Evolutionary conservation across 257 asterid genomes (phyloP).

Genomic region (Verbena officinalis): DNA sequence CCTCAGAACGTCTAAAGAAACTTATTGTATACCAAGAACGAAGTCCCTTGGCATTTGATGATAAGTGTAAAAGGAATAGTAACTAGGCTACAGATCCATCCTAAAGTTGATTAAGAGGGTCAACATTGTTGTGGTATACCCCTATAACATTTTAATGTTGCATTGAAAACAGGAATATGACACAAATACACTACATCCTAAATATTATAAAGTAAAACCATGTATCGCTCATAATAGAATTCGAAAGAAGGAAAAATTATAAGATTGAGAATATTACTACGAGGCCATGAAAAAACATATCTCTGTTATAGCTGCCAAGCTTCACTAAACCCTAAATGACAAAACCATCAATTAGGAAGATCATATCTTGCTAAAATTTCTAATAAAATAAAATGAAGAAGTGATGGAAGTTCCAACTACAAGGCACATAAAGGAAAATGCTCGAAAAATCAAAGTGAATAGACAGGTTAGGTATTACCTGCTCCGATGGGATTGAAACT

Average conservation of each 20-base stretch:
- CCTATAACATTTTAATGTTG: constrained; percentile 6
- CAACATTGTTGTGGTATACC: not conserved
- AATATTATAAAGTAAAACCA: constrained; percentile 12
- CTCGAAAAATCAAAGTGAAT: constrained; percentile 28
- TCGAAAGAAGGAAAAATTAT: constrained; percentile 27
- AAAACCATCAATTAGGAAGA: constrained; percentile 57
- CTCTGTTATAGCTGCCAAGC: constrained; percentile 72
- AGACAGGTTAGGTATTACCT: constrained; percentile 45
- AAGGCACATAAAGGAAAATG: constrained; percentile 23
- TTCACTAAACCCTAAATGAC: constrained; percentile 76
- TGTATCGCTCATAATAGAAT: constrained; percentile 24
- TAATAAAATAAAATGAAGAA: not conserved
- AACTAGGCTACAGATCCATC: constrained; percentile 4
- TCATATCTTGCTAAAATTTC: constrained; percentile 27
- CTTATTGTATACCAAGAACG: constrained; percentile 5
- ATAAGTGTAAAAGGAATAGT: constrained; percentile 3
- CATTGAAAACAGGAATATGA: constrained; percentile 16
- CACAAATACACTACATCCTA: constrained; percentile 20
- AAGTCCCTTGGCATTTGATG: constrained; percentile 14
- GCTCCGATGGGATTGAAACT: constrained; percentile 91
- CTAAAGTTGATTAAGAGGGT: not conserved
- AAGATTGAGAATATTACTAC: constrained; percentile 67
- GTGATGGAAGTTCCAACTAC: constrained; percentile 17
- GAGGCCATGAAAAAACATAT: constrained; percentile 62
- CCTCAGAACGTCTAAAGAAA: no score